Evolutionary conservation across 2,329 filamentous ascomycete species (phyloP), one percentile per base, ranked within the genome.

Genomic region (Calycina herbarum): DNA sequence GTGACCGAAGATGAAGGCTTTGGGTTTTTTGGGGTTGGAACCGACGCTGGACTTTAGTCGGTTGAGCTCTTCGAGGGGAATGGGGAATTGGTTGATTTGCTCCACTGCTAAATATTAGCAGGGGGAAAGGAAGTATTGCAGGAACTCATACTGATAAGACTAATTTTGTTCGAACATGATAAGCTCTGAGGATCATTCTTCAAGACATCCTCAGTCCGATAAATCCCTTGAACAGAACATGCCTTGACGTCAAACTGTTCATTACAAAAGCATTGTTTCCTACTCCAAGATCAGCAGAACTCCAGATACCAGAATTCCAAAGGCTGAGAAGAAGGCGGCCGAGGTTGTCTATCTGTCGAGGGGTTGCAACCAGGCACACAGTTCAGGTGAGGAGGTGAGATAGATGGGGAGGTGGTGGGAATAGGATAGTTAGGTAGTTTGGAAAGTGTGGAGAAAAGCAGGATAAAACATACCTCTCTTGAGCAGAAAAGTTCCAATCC

Each of bases 171-270:
- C 1, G 73, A 65, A 67, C 81, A 83, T 3, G 76, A 74, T 4
- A 83, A 64, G 61, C 80, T 81, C 35, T 73, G 67, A 1, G 78
- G 79, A 63, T 82, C 80, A 65, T 81, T 72, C 51, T 74, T 69
- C 20, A 79, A 63, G 6, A 83, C 81, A 68, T 82, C 81, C 0
- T 76, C 71, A 1, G 80, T 83, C 58, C 78, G 80, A 72, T 78
- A 82, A 57, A 83, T 82, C 5, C 81, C 81, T 67, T 83, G 81
- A 0, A 82, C 76, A 1, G 80, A 82, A 70, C 81, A 83, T n/a
- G 77, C 75, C 67, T 78, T 81, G 61, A 82, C 78, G 73, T 82
- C 78, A 71, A 83, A 82, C 62, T 82, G 81, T 57, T 80, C 78
- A 65, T 82, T 81, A 70, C 81, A 83, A 72, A 82, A 83, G 69